Evolutionary conservation across 768 basidiomycete species (phyloP), one percentile per base, ranked within the genome.

Genomic region (Xerocomus brunneocitrinus): DNA sequence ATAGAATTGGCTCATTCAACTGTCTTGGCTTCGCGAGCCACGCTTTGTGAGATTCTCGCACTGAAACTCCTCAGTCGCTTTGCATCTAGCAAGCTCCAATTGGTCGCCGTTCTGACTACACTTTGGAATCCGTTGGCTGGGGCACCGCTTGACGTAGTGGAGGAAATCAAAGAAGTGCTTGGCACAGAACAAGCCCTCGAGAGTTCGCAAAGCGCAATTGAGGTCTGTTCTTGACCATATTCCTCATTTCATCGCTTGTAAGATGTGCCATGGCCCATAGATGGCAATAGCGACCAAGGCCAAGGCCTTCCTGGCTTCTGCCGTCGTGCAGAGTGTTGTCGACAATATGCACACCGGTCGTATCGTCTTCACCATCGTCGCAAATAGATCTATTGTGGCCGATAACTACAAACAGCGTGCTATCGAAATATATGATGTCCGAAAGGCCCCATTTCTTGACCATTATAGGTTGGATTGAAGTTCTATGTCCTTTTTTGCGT

Each of bases 211-310:
- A 93, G 86, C 64, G 90, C 91, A 2, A 78, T 97, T 4, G 94
- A 95, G 81, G 91, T 92, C 47, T 42, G 83, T 74, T 19, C 39
- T 28, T 55, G 42, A 8, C 53, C 40, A 8, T 46, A 35, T n/a
- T 56, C 28, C 16, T 31, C 16, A 24, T 28, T 47, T 14, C 42
- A 8, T 40, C 39, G 4, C 31, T 19, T 27, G n/a, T 36, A 39
- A 50, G 43, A 30, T 56, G 16, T 25, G 10, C 5, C 47, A 13
- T 13, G 3, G 13, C 13, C 38, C n/a, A 2, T 63, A 94, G 89
- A 85, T 97, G 79, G 92, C 93, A 3, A 91, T 98, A 60, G 81
- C 87, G 8, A 93, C 91, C 0, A 75, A 83, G 49, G 80, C 92
- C 4, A 98, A 95, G 67, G 75, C 79, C 28, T 95, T 98, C 63